Base-by-base conservation (phyloP, 805 yeast species). In the Lipomyces chichibuensis region DNA sequence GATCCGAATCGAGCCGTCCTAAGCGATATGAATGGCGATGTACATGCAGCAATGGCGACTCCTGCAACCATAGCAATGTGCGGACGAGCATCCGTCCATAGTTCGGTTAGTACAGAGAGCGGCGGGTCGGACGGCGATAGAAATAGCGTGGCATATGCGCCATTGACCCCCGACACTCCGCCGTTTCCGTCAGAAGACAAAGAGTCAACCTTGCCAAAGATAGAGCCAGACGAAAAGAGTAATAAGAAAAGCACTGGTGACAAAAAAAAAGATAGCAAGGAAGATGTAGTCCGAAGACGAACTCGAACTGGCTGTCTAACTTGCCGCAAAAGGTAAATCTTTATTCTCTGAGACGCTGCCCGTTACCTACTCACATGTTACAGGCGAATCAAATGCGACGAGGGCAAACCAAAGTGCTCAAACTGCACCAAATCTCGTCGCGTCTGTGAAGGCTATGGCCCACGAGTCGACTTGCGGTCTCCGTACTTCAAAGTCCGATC, bases 341-440 rank as follows among this genome's bases (percentile, higher is more conserved):
- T 9, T n/a, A 17, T n/a, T 11, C 17, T 49, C 33, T 35, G n/a
- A 29, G 6, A 7, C 32, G 32, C 32, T 29, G 6, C 7, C 1
- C 7, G 20, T 23, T n/a, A 6, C 27, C 9, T 4, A 5, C 57
- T 56, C 20, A 20, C 33, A 20, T 20, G 55, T 4, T 7, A 14
- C 57, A 66, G 90, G 60, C 88, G 88, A 74, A 84, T 87, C 80
- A 87, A 86, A 73, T 87, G 90, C 76, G 90, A 87, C 73, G 88
- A 86, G 74, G 83, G 80, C 57, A 82, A 82, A 63, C 91, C 91
- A 0, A 83, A 83, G 39, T 87, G 91, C 75, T 79, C 82, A 37
- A 84, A 86, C 65, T 72, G 75, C 58, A 52, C 43, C 33, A 66
- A 66, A 25, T 64, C 70, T 11, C 60, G 65, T 13, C 64, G 70